Percentiles rank a stretch among this genome's conserved stretches.
phyloP scores from a whole-genome alignment of 192 early-diverging fungal species.

The Spinellus fusiger region DNA sequence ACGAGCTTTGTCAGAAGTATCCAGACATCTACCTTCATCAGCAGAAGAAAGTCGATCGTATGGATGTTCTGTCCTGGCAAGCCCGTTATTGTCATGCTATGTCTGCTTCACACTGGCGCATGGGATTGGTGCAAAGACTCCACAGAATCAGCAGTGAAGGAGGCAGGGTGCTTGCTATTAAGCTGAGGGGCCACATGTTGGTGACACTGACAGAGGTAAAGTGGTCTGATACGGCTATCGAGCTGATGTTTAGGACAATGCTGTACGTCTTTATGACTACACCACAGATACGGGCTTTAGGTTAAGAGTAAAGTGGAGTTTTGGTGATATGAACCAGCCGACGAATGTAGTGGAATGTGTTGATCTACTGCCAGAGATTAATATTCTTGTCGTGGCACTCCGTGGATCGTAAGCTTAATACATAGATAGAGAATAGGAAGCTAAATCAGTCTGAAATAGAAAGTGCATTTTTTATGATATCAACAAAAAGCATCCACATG shows the following conservation, averaged over 20 bases:
- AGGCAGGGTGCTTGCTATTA: slow-evolving; percentile 17
- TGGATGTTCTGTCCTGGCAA: slow-evolving; percentile 10
- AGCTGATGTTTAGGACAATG: slow-evolving; percentile 12
- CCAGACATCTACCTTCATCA: slow-evolving; percentile 17
- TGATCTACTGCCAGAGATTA: slow-evolving; percentile 29
- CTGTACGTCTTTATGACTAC: slow-evolving; percentile 20
- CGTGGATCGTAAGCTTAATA: slow-evolving; percentile 29
- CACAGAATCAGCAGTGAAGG: slow-evolving; percentile 2
- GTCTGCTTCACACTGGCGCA: slow-evolving; percentile 15
- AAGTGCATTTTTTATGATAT: slow-evolving; percentile 34
- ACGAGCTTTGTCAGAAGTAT: slow-evolving; percentile 6
- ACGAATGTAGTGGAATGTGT: slow-evolving; percentile 22
- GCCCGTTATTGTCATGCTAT: slow-evolving; percentile 20
- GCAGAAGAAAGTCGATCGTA: not conserved
- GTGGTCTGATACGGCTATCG: not conserved
- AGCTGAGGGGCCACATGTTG: slow-evolving; percentile 14
- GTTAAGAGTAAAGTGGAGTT: slow-evolving; percentile 14
- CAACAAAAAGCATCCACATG: slow-evolving; percentile 10
- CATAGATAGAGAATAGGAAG: not conserved
- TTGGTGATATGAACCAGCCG: slow-evolving; percentile 7
- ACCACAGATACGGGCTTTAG: slow-evolving; percentile 6
- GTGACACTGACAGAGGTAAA: slow-evolving; percentile 24
- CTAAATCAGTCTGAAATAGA: slow-evolving; percentile 7
- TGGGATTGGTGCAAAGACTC: slow-evolving; percentile 19
- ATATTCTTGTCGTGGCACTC: slow-evolving; percentile 25